A percentile compares a stretch with the other conserved stretches of the same genome.
These are phyloP conservation scores for Alternaria burnsii DNA, from an alignment of 2,329 filamentous ascomycete species.

Conservation along the genomic window DNA sequence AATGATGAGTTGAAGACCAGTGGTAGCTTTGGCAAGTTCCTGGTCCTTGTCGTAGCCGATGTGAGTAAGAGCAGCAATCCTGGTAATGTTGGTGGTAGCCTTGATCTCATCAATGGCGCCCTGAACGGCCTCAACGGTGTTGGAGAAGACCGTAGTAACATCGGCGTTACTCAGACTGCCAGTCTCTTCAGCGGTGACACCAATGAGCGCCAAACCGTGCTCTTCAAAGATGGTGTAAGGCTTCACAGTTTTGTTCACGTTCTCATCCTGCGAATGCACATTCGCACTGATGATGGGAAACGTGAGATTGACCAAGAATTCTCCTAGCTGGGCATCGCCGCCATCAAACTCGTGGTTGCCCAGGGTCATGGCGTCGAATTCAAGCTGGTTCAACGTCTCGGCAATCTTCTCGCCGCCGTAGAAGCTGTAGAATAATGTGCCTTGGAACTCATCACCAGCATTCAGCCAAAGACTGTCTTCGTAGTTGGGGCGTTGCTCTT, in stretches of 20 bases:
- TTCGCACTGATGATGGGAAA: slow-evolving; percentile 72
- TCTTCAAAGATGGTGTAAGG: slow-evolving; percentile 71
- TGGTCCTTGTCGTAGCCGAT: slow-evolving; percentile 72
- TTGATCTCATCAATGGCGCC: slow-evolving; percentile 69
- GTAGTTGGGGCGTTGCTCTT: slow-evolving; percentile 64
- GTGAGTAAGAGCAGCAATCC: slow-evolving; percentile 72
- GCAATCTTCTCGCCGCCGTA: slow-evolving; percentile 75
- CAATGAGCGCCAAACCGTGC: slow-evolving; percentile 69
- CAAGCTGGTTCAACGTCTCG: slow-evolving; percentile 69
- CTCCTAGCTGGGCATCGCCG: slow-evolving; percentile 68
- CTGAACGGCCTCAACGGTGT: slow-evolving; percentile 67
- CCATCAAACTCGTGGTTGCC: slow-evolving; percentile 65
- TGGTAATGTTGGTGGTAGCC: slow-evolving; percentile 67
- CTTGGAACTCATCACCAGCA: slow-evolving; percentile 74
- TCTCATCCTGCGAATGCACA: slow-evolving; percentile 66
- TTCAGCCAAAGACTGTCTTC: slow-evolving; percentile 71
- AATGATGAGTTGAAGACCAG: slow-evolving; percentile 73
- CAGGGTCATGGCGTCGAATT: slow-evolving; percentile 71
- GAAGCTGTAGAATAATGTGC: slow-evolving; percentile 72
- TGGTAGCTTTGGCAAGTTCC: slow-evolving; percentile 66
- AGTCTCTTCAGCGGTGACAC: slow-evolving; percentile 69
- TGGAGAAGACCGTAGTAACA: slow-evolving; percentile 65
- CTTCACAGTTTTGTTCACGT: slow-evolving; percentile 70
- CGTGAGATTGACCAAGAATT: slow-evolving; percentile 69
- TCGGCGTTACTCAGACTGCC: slow-evolving; percentile 67